Conservation (phyloP, 192 early-diverging fungal genomes). For the Entomortierella parvispora region DNA sequence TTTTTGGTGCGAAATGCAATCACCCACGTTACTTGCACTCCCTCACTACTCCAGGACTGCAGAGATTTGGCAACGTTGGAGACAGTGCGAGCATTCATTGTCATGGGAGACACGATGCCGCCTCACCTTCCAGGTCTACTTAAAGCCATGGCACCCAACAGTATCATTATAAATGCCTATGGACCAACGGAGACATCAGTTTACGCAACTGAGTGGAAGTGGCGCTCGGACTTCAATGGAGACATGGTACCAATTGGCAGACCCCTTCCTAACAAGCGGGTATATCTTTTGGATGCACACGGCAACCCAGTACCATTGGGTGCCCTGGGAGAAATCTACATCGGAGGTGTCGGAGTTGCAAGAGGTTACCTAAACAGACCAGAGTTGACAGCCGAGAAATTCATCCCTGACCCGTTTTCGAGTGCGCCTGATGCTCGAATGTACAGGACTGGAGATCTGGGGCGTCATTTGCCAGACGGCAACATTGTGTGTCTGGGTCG, state of each 20-base stretch:
- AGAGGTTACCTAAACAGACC: slow-evolving; percentile 50
- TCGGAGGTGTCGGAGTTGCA: slow-evolving; percentile 51
- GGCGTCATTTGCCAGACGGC: slow-evolving; percentile 28
- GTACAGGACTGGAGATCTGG: slow-evolving; percentile 52
- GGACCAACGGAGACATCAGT: slow-evolving; percentile 33
- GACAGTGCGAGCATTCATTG: not conserved
- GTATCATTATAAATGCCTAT: slow-evolving; percentile 23
- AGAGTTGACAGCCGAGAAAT: slow-evolving; percentile 43
- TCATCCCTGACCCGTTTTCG: slow-evolving; percentile 51
- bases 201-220: not conserved
- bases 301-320: too few relatives aligned
- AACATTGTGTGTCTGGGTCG: slow-evolving; percentile 43
- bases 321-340: too few relatives aligned
- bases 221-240: slow-evolving; percentile 37
- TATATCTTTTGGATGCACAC: too few relatives aligned
- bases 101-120: not conserved
- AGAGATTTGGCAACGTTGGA: not conserved
- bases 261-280: too few relatives aligned
- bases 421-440: slow-evolving; percentile 16
- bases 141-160: not conserved
- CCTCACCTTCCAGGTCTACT: not conserved
- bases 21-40: too few relatives aligned
- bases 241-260: slow-evolving; percentile 44
- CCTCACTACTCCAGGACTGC: too few relatives aligned
- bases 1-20: too few relatives aligned